phyloP scores from a whole-genome alignment of 2,329 filamentous ascomycete genomes.

The Ploettnerulaceae sp. region DNA sequence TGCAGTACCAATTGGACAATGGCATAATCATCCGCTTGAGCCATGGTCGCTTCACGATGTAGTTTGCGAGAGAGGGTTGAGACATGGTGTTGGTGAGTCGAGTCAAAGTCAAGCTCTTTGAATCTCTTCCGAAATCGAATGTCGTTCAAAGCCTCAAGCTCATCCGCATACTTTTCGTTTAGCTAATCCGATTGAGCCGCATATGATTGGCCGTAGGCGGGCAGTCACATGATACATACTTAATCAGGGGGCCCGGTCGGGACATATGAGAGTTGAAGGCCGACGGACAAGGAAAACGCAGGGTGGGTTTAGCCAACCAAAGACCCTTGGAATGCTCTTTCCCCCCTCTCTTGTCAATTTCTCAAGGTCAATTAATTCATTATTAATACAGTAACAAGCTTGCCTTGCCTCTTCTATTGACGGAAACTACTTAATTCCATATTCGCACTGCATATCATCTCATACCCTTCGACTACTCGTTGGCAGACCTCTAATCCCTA shows the following conservation, averaged over 20 bases:
- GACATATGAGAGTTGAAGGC: neutral
- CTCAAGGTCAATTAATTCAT: too few relatives aligned
- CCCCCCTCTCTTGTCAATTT: too few relatives aligned
- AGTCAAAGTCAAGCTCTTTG: neutral
- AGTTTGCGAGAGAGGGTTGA: constrained; percentile 60
- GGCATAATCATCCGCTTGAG: constrained; percentile 74
- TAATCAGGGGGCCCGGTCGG: neutral
- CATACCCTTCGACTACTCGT: too few relatives aligned
- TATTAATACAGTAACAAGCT: too few relatives aligned
- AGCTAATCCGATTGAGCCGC: neutral
- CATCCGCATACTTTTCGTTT: constrained; percentile 3
- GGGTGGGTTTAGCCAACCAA: too few relatives aligned
- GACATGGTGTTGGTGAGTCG: constrained; percentile 30
- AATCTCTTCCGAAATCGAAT: neutral
- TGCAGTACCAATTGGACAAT: constrained; percentile 80
- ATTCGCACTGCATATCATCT: too few relatives aligned
- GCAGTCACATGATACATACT: neutral
- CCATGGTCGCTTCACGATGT: constrained; percentile 80
- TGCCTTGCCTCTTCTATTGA: too few relatives aligned
- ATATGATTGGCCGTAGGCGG: neutral
- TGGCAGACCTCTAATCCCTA: too few relatives aligned
- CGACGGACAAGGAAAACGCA: too few relatives aligned
- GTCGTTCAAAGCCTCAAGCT: neutral
- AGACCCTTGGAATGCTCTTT: too few relatives aligned
- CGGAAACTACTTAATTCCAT: too few relatives aligned